phyloP scores from a whole-genome alignment of 2,329 filamentous ascomycete genomes.

The Penicillium thymicola region DNA sequence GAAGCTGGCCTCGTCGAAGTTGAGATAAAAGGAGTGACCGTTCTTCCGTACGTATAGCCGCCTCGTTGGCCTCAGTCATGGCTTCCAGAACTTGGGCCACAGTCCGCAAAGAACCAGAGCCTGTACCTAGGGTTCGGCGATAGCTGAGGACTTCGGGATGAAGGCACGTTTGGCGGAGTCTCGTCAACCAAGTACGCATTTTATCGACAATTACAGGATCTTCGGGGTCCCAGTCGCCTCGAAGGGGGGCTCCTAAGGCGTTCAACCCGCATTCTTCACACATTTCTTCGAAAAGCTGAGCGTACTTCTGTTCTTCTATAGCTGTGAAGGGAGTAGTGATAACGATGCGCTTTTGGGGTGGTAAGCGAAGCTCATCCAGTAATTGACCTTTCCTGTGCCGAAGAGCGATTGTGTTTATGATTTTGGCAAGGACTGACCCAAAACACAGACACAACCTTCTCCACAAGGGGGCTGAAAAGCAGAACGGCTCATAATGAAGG shows the following conservation, averaged over 20 bases:
- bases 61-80: slow-evolving; percentile 86
- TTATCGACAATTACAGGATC: slow-evolving; percentile 56
- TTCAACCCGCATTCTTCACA: slow-evolving; percentile 66
- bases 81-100: slow-evolving; percentile 81
- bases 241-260: slow-evolving; percentile 59
- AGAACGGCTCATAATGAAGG: slow-evolving; percentile 73
- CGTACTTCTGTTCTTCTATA: slow-evolving; percentile 87
- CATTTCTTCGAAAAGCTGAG: slow-evolving; percentile 71
- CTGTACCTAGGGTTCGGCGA: slow-evolving; percentile 60
- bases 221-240: slow-evolving; percentile 63
- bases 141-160: slow-evolving; percentile 79
- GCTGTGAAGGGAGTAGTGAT: slow-evolving; percentile 88
- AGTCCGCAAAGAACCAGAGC: slow-evolving; percentile 68
- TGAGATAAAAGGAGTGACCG: slow-evolving; percentile 62
- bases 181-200: slow-evolving; percentile 77
- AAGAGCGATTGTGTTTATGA: slow-evolving; percentile 71
- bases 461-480: slow-evolving; percentile 64
- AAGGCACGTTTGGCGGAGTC: slow-evolving; percentile 76
- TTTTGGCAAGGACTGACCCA: slow-evolving; percentile 60
- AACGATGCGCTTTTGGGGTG: slow-evolving; percentile 78
- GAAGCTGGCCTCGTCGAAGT: slow-evolving; percentile 70
- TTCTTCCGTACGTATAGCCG: slow-evolving; percentile 63
- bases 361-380: slow-evolving; percentile 72
- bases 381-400: slow-evolving; percentile 83
- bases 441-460: slow-evolving; percentile 60